Base-by-base conservation (phyloP, 805 yeast genomes). In the Lipomyces yamanashiensis region DNA sequence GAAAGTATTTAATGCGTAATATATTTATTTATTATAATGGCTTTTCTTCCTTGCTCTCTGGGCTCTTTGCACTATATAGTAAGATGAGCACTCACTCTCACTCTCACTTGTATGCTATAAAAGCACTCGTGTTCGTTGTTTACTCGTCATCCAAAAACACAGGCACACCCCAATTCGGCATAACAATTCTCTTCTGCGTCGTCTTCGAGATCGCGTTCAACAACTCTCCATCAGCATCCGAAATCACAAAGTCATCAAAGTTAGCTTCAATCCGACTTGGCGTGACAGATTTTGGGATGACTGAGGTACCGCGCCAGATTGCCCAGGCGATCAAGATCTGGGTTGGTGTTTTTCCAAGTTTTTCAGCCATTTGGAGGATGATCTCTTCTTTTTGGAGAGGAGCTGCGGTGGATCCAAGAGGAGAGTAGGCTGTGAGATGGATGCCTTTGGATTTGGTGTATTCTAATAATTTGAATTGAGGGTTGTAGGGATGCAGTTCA, bases 401-500 rank as follows among this genome's bases (percentile, higher is more conserved):
- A 15, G 69, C 68, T 44, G 54, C 59, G 39, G 70, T 63, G 2
- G 87, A 80, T 48, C 92, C 93, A 70, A 90, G 79, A 36, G 96
- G 95, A 39, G 90, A 86, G 77, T 89, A 90, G 13, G 96, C 96
- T 74, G 88, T 87, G 59, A 87, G 74, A 41, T 79, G 75, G 64
- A 87, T 86, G 66, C 80, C 84, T 67, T 89, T 79, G 39, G 74
- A 73, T 59, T 79, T 76, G 74, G 85, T 80, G 75, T 73, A 87
- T 44, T 82, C 80, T 51, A 82, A 72, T 67, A 90, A 78, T 70
- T 86, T 85, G 17, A 75, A 78, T 74, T 89, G 93, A 49, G 90
- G 90, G 62, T 87, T 79, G 68, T 82, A 81, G 54, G 92, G 91
- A 75, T 90, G 96, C 45, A 86, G 77, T 79, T 90, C 96, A 64